Conservation (phyloP, 1,139 yeast genomes). For the Sugiyamaella novakii region DNA sequence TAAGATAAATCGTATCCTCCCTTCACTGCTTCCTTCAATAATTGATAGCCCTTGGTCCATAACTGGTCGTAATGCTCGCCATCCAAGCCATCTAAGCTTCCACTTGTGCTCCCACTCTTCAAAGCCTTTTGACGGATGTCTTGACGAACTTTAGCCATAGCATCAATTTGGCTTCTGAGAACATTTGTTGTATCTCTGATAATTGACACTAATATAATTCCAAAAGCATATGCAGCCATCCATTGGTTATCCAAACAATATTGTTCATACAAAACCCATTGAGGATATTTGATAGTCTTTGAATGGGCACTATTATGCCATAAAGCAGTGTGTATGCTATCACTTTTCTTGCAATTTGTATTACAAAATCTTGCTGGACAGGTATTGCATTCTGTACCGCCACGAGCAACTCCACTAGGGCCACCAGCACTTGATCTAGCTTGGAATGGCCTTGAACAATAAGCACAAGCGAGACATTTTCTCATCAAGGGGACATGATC, state of each 20-base stretch:
- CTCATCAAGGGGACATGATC: constrained; percentile 65
- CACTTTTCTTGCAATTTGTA: constrained; percentile 46
- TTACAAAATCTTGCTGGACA: constrained; percentile 38
- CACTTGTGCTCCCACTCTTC: constrained; percentile 60
- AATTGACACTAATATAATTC: constrained; percentile 56
- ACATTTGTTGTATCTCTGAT: constrained; percentile 51
- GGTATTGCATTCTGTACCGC: constrained; percentile 29
- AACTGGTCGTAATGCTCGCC: constrained; percentile 60
- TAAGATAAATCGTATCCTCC: constrained; percentile 46
- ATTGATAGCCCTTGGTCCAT: constrained; percentile 60
- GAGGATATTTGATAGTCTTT: constrained; percentile 47
- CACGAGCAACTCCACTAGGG: constrained; percentile 26
- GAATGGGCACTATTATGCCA: constrained; percentile 52
- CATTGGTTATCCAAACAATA: constrained; percentile 67
- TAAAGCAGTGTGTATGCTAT: constrained; percentile 56
- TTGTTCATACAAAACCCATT: constrained; percentile 59
- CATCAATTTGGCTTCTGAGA: constrained; percentile 50
- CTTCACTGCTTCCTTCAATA: constrained; percentile 49
- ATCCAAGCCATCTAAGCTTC: constrained; percentile 51
- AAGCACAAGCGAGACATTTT: constrained; percentile 73
- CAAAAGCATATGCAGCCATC: constrained; percentile 69
- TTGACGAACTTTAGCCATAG: constrained; percentile 74
- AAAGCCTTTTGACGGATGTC: constrained; percentile 63
- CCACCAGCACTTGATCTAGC: constrained; percentile 33
- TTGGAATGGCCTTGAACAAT: constrained; percentile 69